These are phyloP conservation scores for Hyphopichia fennica DNA, from an alignment of 1,139 yeast species.

Conservation along the genomic window DNA sequence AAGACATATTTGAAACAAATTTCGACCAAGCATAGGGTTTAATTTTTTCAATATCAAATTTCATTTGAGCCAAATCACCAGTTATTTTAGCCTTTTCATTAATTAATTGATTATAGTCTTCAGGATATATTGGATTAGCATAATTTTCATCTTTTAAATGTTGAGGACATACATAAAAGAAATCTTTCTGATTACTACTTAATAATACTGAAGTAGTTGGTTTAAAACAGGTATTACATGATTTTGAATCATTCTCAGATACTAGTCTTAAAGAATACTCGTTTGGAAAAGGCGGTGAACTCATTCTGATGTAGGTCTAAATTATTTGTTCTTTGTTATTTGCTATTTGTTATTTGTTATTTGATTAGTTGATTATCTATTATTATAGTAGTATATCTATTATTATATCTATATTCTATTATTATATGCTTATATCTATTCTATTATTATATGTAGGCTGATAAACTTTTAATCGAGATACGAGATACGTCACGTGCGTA, in stretches of 20 bases:
- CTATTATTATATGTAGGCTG: too few species aligned
- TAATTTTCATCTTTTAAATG: constrained; percentile 66
- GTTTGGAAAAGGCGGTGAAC: constrained; percentile 47
- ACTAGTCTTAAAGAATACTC: constrained; percentile 57
- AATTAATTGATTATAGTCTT: constrained; percentile 46
- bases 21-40: constrained; percentile 38
- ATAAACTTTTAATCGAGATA: too few species aligned
- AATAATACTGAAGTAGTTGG: constrained; percentile 64
- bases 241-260: constrained; percentile 51
- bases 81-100: constrained; percentile 38
- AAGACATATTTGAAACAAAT: constrained; percentile 8
- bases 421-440: too few species aligned
- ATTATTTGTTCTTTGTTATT: too few species aligned
- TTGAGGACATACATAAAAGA: constrained; percentile 66
- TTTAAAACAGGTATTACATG: constrained; percentile 68
- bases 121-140: constrained; percentile 52
- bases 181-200: constrained; percentile 53
- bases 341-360: too few species aligned
- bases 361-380: too few species aligned
- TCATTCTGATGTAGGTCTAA: background rate
- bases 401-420: too few species aligned
- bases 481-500: too few species aligned
- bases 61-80: constrained; percentile 36
- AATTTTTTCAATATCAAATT: constrained; percentile 24
- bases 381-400: too few species aligned